Base-by-base conservation (phyloP, 805 yeast species). In the Priceomyces melissophilus region DNA sequence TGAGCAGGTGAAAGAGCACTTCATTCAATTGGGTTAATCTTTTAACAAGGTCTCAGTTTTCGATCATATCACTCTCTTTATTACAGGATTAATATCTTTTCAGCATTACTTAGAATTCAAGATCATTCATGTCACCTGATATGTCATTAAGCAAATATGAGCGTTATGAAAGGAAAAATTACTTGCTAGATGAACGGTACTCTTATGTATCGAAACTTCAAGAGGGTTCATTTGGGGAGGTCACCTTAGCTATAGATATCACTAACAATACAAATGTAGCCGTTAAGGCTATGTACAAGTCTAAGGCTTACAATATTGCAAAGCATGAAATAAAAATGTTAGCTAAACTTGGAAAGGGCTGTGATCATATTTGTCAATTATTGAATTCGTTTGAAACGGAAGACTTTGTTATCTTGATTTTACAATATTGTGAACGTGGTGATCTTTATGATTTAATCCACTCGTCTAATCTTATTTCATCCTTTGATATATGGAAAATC, bases 351-450 rank as follows among this genome's bases (percentile, higher is more conserved):
- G 81, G 49, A 41, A 55, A 43, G 42, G 46, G 45, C 13, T 79
- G 79, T 57, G 68, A 65, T 17, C 73, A 79, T 57, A 70, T 84
- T 30, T 81, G 87, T 52, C 72, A 76, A 41, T 60, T 84, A 49
- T 49, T 80, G 16, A 81, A 82, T 46, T 63, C 65, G 44, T 79
- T 81, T 48, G 82, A 81, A 50, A 39, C 44, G n/a, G 25, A 40
- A 11, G 62, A 70, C 14, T 73, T 71, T 48, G 71, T 74, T 45
- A 71, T 79, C 14, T 54, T 84, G 48, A 82, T 82, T 11, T 66
- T 84, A 53, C 90, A 84, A 57, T 82, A 76, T 57, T 81, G 85
- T 46, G 69, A 75, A 30, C 68, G 73, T 37, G 89, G 89, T 27
- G 90, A 84, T 48, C 60, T 84, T 38, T 82, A 82, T 53, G 90